phyloP scores from a whole-genome alignment of 306 rosid genomes.

The Vachellia pachyceras region DNA sequence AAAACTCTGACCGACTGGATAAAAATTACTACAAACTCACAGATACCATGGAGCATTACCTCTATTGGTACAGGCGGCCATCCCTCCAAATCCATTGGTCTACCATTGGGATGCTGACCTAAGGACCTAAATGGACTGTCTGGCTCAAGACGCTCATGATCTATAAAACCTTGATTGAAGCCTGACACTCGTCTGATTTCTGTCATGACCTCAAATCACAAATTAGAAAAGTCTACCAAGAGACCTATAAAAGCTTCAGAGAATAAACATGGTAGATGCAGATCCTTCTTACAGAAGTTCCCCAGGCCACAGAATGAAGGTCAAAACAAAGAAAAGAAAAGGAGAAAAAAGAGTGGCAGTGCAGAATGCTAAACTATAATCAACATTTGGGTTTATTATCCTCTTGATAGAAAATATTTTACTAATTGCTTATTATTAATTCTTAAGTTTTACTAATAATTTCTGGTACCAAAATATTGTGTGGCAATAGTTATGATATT shows the following conservation, averaged over 20 bases:
- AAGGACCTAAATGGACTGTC: conserved; percentile 75
- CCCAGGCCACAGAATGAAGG: conserved; percentile 1
- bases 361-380: neutral
- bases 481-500: conserved; percentile 9
- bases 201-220: conserved; percentile 41
- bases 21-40: neutral
- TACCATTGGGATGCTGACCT: conserved; percentile 58
- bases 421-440: neutral
- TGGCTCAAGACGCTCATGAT: conserved; percentile 70
- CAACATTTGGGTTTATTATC: neutral
- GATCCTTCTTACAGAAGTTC: conserved; percentile 15
- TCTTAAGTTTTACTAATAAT: neutral
- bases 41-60: conserved; percentile 48
- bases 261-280: conserved; percentile 16
- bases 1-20: neutral
- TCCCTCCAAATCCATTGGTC: conserved; percentile 78
- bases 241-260: conserved; percentile 13
- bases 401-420: neutral
- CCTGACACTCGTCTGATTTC: conserved; percentile 77
- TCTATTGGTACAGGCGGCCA: conserved; percentile 73
- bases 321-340: neutral
- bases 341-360: neutral
- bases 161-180: conserved; percentile 62
- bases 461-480: neutral
- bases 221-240: conserved; percentile 1